phyloP scores from a whole-genome alignment of 805 yeast species.

The Millerozyma acaciae region DNA sequence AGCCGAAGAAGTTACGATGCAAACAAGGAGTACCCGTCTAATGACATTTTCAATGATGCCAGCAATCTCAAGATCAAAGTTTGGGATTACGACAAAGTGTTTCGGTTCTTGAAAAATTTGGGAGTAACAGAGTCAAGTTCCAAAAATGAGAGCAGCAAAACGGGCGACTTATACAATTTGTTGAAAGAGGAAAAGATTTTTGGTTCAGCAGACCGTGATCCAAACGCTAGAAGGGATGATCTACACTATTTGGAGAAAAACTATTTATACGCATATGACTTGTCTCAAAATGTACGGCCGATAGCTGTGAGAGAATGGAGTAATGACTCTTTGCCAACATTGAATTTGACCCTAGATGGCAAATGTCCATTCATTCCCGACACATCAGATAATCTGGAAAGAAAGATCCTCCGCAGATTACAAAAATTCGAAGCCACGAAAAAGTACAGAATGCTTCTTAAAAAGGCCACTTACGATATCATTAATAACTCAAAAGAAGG shows the following conservation, averaged over 20 bases:
- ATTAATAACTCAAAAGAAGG: slow-evolving; percentile 24
- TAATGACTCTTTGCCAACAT: slow-evolving; percentile 49
- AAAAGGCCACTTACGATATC: slow-evolving; percentile 31
- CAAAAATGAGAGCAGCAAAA: slow-evolving; percentile 7
- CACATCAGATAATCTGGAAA: slow-evolving; percentile 36
- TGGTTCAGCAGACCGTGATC: slow-evolving; percentile 89
- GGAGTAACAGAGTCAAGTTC: slow-evolving; percentile 26
- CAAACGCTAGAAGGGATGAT: slow-evolving; percentile 79
- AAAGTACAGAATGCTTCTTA: slow-evolving; percentile 37
- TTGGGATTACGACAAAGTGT: slow-evolving; percentile 85
- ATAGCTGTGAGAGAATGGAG: slow-evolving; percentile 80
- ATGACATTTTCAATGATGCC: slow-evolving; percentile 68
- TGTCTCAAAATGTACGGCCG: slow-evolving; percentile 74
- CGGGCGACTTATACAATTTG: slow-evolving; percentile 40
- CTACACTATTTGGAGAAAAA: slow-evolving; percentile 70
- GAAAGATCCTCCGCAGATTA: slow-evolving; percentile 35
- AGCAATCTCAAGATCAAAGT: slow-evolving; percentile 62
- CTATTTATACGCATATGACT: slow-evolving; percentile 76
- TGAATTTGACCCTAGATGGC: slow-evolving; percentile 64
- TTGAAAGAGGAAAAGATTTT: slow-evolving; percentile 79
- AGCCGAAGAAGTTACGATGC: slow-evolving; percentile 54
- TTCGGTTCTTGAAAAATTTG: slow-evolving; percentile 68
- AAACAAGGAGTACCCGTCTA: slow-evolving; percentile 39
- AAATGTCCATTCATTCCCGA: slow-evolving; percentile 81
- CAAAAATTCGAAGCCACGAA: slow-evolving; percentile 41